A percentile compares a stretch with the other conserved stretches of the same genome.
These are phyloP conservation scores for Fusarium equiseti DNA, from an alignment of 2,329 filamentous ascomycete genomes.

Conservation along the genomic window DNA sequence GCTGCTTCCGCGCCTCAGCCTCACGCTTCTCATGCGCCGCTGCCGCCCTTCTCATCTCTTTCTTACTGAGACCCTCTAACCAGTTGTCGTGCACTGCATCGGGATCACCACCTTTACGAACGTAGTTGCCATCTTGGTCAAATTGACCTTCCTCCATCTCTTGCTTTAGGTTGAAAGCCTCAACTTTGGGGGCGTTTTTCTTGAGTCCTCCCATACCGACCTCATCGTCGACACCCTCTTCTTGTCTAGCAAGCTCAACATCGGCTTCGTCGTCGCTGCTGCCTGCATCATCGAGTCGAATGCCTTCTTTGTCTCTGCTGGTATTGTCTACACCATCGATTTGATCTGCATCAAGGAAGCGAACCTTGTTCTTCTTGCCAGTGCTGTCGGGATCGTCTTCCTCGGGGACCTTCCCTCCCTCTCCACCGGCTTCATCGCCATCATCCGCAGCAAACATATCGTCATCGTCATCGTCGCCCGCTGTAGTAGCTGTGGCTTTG, in stretches of 20 bases:
- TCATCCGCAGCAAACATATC: constrained; percentile 85
- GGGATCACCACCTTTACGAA: constrained; percentile 88
- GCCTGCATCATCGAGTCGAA: constrained; percentile 70
- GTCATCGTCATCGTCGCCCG: constrained; percentile 67
- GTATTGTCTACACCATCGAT: constrained; percentile 84
- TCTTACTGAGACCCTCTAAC: constrained; percentile 92
- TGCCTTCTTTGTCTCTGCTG: constrained; percentile 79
- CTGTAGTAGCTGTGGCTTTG: constrained; percentile 62
- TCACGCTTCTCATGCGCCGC: constrained; percentile 90
- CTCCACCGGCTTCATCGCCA: constrained; percentile 63
- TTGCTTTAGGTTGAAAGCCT: constrained; percentile 92
- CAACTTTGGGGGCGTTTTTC: constrained; percentile 90
- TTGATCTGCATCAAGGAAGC: constrained; percentile 67
- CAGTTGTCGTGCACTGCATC: constrained; percentile 92
- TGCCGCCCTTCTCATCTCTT: constrained; percentile 89
- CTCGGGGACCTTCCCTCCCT: constrained; percentile 50
- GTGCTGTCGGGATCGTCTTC: constrained; percentile 53
- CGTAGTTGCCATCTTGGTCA: constrained; percentile 90
- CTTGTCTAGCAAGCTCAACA: constrained; percentile 76
- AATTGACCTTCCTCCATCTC: constrained; percentile 95
- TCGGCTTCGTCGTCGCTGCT: constrained; percentile 75
- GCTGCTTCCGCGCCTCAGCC: constrained; percentile 77
- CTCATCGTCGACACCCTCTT: constrained; percentile 86
- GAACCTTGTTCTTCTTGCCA: constrained; percentile 73
- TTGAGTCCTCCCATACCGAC: constrained; percentile 91